These are phyloP conservation scores for Diaporthe citri DNA, from an alignment of 2,329 filamentous ascomycete genomes.

Conservation along the genomic window DNA sequence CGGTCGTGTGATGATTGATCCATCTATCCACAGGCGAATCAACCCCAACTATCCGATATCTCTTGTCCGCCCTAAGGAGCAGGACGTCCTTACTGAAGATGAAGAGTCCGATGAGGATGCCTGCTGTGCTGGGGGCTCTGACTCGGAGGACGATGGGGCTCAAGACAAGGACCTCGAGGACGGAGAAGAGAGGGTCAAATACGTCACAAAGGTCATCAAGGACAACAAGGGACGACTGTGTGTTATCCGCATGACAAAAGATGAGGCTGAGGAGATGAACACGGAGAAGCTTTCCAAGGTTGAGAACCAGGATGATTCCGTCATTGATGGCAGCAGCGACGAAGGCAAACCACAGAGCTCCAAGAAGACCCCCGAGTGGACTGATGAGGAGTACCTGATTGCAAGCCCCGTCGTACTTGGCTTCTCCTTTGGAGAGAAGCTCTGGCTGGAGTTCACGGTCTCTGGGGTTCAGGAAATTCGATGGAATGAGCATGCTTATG, in stretches of 20 bases:
- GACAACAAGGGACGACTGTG: slow-evolving; percentile 55
- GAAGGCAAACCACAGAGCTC: slow-evolving; percentile 49
- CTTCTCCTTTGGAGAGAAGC: slow-evolving; percentile 88
- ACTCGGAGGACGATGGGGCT: slow-evolving; percentile 52
- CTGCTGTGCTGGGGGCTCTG: slow-evolving; percentile 54
- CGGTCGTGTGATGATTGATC: slow-evolving; percentile 89
- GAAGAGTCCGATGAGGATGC: slow-evolving; percentile 58
- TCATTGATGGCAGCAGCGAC: slow-evolving; percentile 38
- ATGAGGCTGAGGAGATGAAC: slow-evolving; percentile 50
- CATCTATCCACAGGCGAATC: slow-evolving; percentile 83
- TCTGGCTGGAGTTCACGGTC: slow-evolving; percentile 90
- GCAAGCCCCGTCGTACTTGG: slow-evolving; percentile 87
- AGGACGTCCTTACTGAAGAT: slow-evolving; percentile 67
- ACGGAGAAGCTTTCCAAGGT: slow-evolving; percentile 71
- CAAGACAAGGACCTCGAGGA: slow-evolving; percentile 57
- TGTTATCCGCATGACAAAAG: slow-evolving; percentile 51
- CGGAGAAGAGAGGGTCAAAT: slow-evolving; percentile 55
- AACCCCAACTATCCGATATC: slow-evolving; percentile 89
- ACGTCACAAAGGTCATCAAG: slow-evolving; percentile 66
- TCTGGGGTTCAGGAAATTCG: slow-evolving; percentile 83
- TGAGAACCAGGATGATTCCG: slow-evolving; percentile 46
- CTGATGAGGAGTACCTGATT: slow-evolving; percentile 86
- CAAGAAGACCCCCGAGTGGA: slow-evolving; percentile 68
- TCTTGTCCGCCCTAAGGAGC: slow-evolving; percentile 78
- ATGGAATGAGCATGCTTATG: slow-evolving; percentile 88